These are phyloP conservation scores for Candida patagonica DNA, from an alignment of 805 yeast species.

Conservation along the genomic window DNA sequence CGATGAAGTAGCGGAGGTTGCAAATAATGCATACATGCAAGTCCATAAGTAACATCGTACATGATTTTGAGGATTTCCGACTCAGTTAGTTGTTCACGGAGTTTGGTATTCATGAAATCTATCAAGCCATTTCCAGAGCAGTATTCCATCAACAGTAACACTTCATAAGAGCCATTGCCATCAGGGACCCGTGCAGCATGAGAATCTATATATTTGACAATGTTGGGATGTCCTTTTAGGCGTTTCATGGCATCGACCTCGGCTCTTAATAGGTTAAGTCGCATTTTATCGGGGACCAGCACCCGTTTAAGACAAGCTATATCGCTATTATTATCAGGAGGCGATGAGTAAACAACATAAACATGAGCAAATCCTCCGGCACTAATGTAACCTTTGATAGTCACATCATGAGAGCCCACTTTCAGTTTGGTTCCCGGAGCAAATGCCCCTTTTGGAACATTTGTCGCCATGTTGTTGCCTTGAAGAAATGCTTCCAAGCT, in stretches of 20 bases:
- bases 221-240: constrained; percentile 62
- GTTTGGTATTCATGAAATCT: constrained; percentile 82
- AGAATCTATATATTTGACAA: constrained; percentile 88
- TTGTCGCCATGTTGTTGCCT: constrained; percentile 5
- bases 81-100: constrained; percentile 69
- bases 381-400: constrained; percentile 61
- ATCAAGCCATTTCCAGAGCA: constrained; percentile 77
- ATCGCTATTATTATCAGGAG: constrained; percentile 44
- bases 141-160: constrained; percentile 82
- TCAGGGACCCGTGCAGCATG: constrained; percentile 70
- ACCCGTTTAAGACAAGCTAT: constrained; percentile 85
- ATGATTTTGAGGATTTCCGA: constrained; percentile 72
- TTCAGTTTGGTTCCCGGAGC: constrained; percentile 68
- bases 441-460: constrained; percentile 52
- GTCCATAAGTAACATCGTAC: constrained; percentile 70
- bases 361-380: constrained; percentile 96
- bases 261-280: constrained; percentile 72
- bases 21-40: constrained; percentile 74
- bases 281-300: constrained; percentile 85
- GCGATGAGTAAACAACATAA: constrained; percentile 64
- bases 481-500: too few species aligned
- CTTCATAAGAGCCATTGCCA: constrained; percentile 54
- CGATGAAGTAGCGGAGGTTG: constrained; percentile 71
- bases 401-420: constrained; percentile 76
- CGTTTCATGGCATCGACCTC: constrained; percentile 98